phyloP scores from a whole-genome alignment of 352 stramenopile genomes.

The Globisporangium alternatum region DNA sequence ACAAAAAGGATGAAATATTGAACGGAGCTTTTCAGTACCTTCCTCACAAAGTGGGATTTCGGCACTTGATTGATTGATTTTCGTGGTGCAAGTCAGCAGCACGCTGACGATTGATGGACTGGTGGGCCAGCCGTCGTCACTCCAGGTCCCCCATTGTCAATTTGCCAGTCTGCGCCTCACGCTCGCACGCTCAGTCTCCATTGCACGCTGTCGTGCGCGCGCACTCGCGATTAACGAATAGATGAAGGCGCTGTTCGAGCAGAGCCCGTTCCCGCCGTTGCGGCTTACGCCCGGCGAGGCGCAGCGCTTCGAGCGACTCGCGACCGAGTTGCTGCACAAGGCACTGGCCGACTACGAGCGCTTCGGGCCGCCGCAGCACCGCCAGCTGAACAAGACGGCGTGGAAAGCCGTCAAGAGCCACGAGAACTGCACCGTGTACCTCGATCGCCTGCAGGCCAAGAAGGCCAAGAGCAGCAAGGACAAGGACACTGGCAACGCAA shows the following conservation, averaged over 20 bases:
- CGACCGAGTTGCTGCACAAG: constrained; percentile 22
- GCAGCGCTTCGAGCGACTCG: constrained; percentile 21
- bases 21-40: background rate
- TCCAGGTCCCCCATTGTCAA: background rate
- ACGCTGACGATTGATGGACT: background rate
- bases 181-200: background rate
- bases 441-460: constrained; percentile 5
- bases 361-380: constrained; percentile 6
- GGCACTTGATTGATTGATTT: background rate
- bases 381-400: constrained; percentile 7
- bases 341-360: constrained; percentile 29
- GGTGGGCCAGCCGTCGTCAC: background rate
- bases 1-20: background rate
- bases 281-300: constrained; percentile 20
- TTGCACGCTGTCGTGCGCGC: background rate
- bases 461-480: constrained; percentile 5
- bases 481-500: background rate
- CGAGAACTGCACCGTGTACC: constrained; percentile 19
- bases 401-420: constrained; percentile 21
- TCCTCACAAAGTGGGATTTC: background rate
- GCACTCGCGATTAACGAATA: background rate
- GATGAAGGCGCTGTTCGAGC: constrained; percentile 10
- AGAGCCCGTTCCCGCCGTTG: constrained; percentile 21
- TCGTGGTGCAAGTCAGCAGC: background rate
- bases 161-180: background rate